These are phyloP conservation scores for Lecanoromycetidae sp. DNA, from an alignment of 2,329 filamentous ascomycete genomes.

Conservation along the genomic window DNA sequence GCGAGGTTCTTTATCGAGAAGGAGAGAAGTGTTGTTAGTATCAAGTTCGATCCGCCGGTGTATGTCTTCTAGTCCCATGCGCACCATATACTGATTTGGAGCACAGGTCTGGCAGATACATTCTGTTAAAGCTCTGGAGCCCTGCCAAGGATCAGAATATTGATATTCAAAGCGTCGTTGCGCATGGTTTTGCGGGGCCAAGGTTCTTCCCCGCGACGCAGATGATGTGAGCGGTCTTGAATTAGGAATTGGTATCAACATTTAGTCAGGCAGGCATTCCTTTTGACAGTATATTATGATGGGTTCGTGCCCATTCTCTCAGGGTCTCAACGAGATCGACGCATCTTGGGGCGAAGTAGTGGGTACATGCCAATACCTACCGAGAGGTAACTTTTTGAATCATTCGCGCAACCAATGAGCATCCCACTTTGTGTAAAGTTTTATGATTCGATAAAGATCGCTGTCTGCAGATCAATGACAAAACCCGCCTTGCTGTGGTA, in stretches of 20 bases:
- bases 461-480: neutral
- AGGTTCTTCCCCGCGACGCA: slow-evolving; percentile 66
- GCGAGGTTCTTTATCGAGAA: slow-evolving; percentile 75
- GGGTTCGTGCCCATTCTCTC: neutral
- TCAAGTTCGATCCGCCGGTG: slow-evolving; percentile 72
- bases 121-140: slow-evolving; percentile 84
- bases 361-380: too few species aligned
- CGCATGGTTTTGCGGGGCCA: slow-evolving; percentile 72
- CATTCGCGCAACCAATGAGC: too few species aligned
- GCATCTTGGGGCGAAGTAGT: too few species aligned
- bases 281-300: neutral
- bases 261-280: neutral
- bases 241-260: too few species aligned
- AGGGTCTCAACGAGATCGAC: too few species aligned
- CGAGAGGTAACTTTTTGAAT: too few species aligned
- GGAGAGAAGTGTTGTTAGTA: slow-evolving; percentile 71
- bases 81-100: neutral
- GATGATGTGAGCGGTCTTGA: slow-evolving; percentile 47
- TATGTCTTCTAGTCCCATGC: slow-evolving; percentile 27
- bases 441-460: neutral
- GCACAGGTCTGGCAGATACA: slow-evolving; percentile 60
- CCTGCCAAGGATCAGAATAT: slow-evolving; percentile 65
- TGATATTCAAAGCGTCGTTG: slow-evolving; percentile 76
- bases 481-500: slow-evolving; percentile 8
- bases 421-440: too few species aligned